phyloP scores from a whole-genome alignment of 1,284 basidiomycete species.

The Ceraceosorus bombacis region DNA sequence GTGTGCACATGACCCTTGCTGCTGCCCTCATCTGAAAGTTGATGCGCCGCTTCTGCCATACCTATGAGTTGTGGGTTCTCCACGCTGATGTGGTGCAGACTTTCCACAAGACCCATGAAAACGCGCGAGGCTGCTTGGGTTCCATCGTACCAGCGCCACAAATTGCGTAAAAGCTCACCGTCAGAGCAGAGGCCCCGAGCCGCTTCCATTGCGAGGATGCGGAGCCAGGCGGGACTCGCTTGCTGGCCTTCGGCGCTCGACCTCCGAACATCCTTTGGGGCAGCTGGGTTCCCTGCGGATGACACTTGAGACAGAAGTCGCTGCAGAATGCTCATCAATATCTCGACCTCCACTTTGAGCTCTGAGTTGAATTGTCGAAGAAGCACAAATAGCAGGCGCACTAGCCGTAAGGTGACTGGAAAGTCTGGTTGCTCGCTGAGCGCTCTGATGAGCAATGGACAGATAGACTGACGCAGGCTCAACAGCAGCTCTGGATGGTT shows the following conservation, averaged over 20 bases:
- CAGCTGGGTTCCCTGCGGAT: constrained; percentile 9
- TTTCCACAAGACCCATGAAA: constrained; percentile 33
- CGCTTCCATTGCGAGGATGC: constrained; percentile 42
- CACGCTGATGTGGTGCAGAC: constrained; percentile 18
- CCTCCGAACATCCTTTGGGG: constrained; percentile 7
- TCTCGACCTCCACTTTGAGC: constrained; percentile 44
- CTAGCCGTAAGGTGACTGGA: constrained; percentile 79
- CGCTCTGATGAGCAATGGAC: constrained; percentile 76
- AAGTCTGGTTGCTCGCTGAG: constrained; percentile 67
- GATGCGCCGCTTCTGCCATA: constrained; percentile 11
- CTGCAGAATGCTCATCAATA: constrained; percentile 43
- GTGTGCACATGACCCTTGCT: no score
- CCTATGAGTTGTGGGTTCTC: constrained; percentile 16
- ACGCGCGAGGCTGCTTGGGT: constrained; percentile 19
- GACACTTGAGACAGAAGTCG: constrained; percentile 15
- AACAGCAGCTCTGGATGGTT: constrained; percentile 69
- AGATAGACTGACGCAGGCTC: constrained; percentile 77
- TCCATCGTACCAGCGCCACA: constrained; percentile 42
- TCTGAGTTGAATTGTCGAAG: constrained; percentile 83
- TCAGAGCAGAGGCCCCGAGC: constrained; percentile 38
- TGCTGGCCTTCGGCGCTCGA: constrained; percentile 1
- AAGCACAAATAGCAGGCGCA: constrained; percentile 83
- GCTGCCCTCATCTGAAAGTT: constrained; percentile 17
- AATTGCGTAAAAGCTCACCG: constrained; percentile 30
- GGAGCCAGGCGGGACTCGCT: constrained; percentile 32